Evolutionary conservation across 768 basidiomycete genomes (phyloP).

Genomic region (Podaxis rugospora): DNA sequence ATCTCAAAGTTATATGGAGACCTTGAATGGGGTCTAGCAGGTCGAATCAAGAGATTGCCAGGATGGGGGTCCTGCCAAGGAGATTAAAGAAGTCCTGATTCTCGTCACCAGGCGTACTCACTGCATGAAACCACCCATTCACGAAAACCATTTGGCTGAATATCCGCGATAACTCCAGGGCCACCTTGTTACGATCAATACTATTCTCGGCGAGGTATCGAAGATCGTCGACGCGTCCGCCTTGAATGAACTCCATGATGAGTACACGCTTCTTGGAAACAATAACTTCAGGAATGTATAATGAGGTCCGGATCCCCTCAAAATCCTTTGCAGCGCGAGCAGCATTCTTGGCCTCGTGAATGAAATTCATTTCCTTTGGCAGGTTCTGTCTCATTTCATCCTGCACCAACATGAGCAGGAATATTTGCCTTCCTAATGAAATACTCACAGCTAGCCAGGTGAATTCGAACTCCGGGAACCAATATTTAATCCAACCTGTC

Average conservation of each 20-base stretch:
- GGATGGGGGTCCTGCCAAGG: constrained; percentile 76
- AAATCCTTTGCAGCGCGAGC: constrained; percentile 71
- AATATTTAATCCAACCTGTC: constrained; percentile 78
- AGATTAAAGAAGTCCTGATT: constrained; percentile 6
- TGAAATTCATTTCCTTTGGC: constrained; percentile 93
- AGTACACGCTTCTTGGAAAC: constrained; percentile 80
- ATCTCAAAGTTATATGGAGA: constrained; percentile 97
- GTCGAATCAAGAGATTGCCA: constrained; percentile 90
- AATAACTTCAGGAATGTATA: constrained; percentile 86
- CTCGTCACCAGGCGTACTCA: constrained; percentile 29
- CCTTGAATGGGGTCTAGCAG: constrained; percentile 51
- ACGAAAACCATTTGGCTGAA: constrained; percentile 95
- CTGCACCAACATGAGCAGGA: constrained; percentile 35
- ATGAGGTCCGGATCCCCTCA: constrained; percentile 58
- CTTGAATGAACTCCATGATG: constrained; percentile 93
- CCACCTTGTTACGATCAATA: constrained; percentile 93
- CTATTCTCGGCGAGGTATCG: constrained; percentile 72
- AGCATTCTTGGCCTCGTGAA: constrained; percentile 86
- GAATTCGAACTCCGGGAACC: constrained; percentile 96
- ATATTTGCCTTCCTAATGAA: neutral
- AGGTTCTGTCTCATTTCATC: constrained; percentile 94
- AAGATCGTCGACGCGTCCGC: constrained; percentile 85
- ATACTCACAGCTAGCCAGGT: constrained; percentile 74
- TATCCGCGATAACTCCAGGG: constrained; percentile 84
- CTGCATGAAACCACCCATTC: constrained; percentile 87